These are phyloP conservation scores for Cordyceps cateniannulata DNA, from an alignment of 2,329 filamentous ascomycete genomes.

Conservation along the genomic window DNA sequence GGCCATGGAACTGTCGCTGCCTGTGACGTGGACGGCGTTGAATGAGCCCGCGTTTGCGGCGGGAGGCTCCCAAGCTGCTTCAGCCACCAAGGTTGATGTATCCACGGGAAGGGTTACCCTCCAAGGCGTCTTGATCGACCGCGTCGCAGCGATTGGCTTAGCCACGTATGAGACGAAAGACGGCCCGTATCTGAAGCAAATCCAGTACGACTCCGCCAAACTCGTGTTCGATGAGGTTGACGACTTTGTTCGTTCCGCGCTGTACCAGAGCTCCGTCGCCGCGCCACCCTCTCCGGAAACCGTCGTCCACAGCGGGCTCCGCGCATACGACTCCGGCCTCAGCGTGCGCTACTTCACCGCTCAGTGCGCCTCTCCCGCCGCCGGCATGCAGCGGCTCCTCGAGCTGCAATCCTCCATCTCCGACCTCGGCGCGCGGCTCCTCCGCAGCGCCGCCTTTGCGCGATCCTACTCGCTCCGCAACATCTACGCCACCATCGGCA, in stretches of 20 bases:
- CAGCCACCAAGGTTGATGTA: not conserved
- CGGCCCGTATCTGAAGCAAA: slow-evolving; percentile 2
- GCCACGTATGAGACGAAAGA: not conserved
- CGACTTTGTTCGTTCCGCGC: slow-evolving; percentile 14
- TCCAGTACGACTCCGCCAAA: slow-evolving; percentile 20
- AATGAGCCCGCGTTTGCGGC: slow-evolving; percentile 19
- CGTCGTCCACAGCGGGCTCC: slow-evolving; percentile 8
- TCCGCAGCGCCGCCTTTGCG: slow-evolving; percentile 11
- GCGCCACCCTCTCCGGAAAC: not conserved
- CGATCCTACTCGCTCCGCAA: slow-evolving; percentile 15
- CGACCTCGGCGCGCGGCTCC: slow-evolving; percentile 14
- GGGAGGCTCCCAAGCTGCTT: slow-evolving; percentile 17
- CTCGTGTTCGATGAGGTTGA: slow-evolving; percentile 22
- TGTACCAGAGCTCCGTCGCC: not conserved
- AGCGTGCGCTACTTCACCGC: slow-evolving; percentile 11
- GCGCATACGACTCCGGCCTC: slow-evolving; percentile 19
- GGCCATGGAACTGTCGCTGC: slow-evolving; percentile 23
- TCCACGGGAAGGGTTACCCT: not conserved
- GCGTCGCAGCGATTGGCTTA: not conserved
- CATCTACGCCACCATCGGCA: slow-evolving; percentile 19
- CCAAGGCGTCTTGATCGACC: not conserved
- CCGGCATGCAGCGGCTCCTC: not conserved
- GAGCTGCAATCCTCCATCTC: not conserved
- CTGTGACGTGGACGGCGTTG: slow-evolving; percentile 20
- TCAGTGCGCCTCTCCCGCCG: not conserved